Evolutionary conservation across 371 early-diverging fungal species (phyloP), one percentile per base, ranked within the genome.

Genomic region (Lichtheimia ramosa): DNA sequence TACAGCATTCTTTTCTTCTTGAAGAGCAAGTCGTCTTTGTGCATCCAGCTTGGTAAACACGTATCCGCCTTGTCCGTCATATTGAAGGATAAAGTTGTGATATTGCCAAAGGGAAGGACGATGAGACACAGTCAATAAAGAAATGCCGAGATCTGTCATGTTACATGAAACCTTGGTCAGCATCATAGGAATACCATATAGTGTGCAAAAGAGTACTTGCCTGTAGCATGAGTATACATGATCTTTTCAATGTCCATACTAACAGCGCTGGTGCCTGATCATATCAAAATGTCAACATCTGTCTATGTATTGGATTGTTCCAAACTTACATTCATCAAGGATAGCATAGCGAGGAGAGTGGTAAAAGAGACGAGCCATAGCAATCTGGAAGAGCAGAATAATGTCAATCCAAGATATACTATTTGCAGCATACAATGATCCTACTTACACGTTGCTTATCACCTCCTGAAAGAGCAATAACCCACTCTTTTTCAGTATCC

Each of bases 301-400:
- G 1, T 16, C n/a, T 10, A n/a, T 21, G 16, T n/a, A 5, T 13
- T 8, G 5, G 46, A 6, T 16, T 46, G 18, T 5, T 46, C 7
- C 10, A 21, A 46, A 21, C 63, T 63, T 61, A 71, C 95, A 94
- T 77, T 94, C 94, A 62, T 94, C 95, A 64, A 95, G 73, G 70
- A 95, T 93, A 42, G 95, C 92, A 74, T 88, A 95, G 60, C 86
- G 85, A 25, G 95, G 95, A n/a, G 85, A 76, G 64, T 95, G 95
- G 74, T 95, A 95, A 68, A 90, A 95, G 40, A 95, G 82, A 58
- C 94, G 82, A 12, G 95, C 94, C 93, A 93, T 92, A 18, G 93
- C 93, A 74, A 88, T 86, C 81, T 83, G 43, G 16, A 21, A 43
- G 21, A 39, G 3, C 12, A 51, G 25, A 27, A 43, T 8, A 12